Percentiles rank a stretch among this genome's conserved stretches.
Evolutionary conservation across 768 basidiomycete species (phyloP).

Genomic region (Dioszegia aurantiaca): DNA sequence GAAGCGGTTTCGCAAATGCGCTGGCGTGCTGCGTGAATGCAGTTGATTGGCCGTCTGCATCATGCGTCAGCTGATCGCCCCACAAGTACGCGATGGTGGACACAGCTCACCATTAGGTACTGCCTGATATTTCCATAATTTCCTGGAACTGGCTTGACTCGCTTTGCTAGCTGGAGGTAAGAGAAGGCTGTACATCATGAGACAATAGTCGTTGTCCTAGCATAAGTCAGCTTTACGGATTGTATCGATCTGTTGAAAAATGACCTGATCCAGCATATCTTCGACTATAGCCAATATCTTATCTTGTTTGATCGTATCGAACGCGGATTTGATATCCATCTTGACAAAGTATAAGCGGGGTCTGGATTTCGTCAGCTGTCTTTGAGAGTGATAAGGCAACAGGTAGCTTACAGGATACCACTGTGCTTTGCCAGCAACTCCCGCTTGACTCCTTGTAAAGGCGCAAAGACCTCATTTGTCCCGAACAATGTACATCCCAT

Average conservation of each 20-base stretch:
- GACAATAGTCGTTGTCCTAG: constrained; percentile 32
- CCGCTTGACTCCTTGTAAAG: constrained; percentile 68
- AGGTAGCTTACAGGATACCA: constrained; percentile 62
- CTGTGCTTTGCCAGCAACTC: constrained; percentile 50
- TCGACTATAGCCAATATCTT: constrained; percentile 75
- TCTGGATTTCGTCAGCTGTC: constrained; percentile 54
- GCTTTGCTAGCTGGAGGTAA: constrained; percentile 60
- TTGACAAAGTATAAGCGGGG: constrained; percentile 93
- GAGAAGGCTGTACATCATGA: constrained; percentile 62
- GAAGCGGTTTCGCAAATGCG: constrained; percentile 64
- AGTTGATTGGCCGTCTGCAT: constrained; percentile 65
- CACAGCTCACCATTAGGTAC: constrained; percentile 28
- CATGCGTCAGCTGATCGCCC: background rate
- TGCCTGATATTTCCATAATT: constrained; percentile 41
- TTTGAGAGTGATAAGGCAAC: too few species aligned
- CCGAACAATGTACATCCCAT: constrained; percentile 81
- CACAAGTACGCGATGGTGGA: background rate
- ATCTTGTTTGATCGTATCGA: constrained; percentile 90
- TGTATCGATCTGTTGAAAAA: too few species aligned
- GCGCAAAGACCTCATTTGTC: constrained; percentile 74
- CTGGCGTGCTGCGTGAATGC: constrained; percentile 71
- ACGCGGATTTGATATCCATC: constrained; percentile 91
- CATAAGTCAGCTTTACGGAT: constrained; percentile 1
- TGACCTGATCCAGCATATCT: constrained; percentile 60
- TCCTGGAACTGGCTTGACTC: constrained; percentile 29